A percentile compares a stretch with the other conserved stretches of the same genome.
Evolutionary conservation across 2,329 filamentous ascomycete species (phyloP).

Genomic region (Xylaria polymorpha): DNA sequence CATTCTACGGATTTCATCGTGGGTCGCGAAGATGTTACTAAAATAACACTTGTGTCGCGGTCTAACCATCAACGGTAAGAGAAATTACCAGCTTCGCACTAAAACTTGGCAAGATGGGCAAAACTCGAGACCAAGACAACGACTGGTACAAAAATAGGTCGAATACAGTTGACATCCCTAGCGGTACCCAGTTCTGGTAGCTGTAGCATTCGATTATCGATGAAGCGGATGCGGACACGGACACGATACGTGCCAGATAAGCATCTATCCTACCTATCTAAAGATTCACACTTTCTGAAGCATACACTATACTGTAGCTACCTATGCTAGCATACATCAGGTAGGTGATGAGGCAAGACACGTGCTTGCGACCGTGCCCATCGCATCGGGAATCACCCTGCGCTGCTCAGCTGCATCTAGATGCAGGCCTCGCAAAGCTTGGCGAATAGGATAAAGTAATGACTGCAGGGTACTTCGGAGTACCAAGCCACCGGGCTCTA

Average conservation of each 20-base stretch:
- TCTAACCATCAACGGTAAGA: constrained; percentile 19
- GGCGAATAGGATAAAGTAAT: constrained; percentile 32
- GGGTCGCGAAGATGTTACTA: not conserved
- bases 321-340: constrained; percentile 2
- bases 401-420: constrained; percentile 27
- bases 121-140: not conserved
- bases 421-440: constrained; percentile 30
- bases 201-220: not conserved
- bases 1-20: constrained; percentile 18
- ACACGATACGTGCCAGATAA: not conserved
- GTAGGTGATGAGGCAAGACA: constrained; percentile 21
- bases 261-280: not conserved
- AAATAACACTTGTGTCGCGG: constrained; percentile 10
- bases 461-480: constrained; percentile 35
- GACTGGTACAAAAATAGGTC: constrained; percentile 18
- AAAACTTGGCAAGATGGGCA: constrained; percentile 22
- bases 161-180: not conserved
- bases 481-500: constrained; percentile 34
- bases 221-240: not conserved
- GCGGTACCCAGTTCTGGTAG: not conserved
- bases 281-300: not conserved
- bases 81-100: constrained; percentile 6
- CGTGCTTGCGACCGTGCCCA: constrained; percentile 26
- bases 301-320: too few relatives aligned
- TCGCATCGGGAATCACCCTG: constrained; percentile 24